These are phyloP conservation scores for Chloranthus sessilifolius DNA, from an alignment of 164 flowering plant genomes.

Conservation along the genomic window DNA sequence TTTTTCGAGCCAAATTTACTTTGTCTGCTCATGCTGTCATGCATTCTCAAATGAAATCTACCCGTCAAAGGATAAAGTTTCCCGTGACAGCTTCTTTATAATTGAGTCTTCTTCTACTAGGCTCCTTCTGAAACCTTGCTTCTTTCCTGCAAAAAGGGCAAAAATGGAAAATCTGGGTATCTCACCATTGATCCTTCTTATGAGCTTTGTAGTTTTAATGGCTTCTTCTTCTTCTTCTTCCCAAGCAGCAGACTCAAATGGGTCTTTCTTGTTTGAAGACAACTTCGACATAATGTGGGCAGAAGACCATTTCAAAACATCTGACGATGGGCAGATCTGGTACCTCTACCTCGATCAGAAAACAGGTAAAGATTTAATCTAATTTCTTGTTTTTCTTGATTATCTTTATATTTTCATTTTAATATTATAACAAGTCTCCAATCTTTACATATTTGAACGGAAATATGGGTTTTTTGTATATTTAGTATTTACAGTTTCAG, in stretches of 20 bases:
- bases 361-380: conserved; percentile 43
- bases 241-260: conserved; percentile 34
- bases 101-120: too few species aligned
- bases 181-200: conserved; percentile 24
- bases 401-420: too few species aligned
- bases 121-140: too few species aligned
- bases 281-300: conserved; percentile 79
- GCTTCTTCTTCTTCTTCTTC: conserved; percentile 26
- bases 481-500: too few species aligned
- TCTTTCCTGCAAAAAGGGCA: not conserved
- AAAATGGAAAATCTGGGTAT: conserved; percentile 25
- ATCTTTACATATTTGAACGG: too few species aligned
- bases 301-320: conserved; percentile 71
- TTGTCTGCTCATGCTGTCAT: too few species aligned
- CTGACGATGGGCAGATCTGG: conserved; percentile 88
- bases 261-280: conserved; percentile 42
- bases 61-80: too few species aligned
- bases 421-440: too few species aligned
- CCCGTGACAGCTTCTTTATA: too few species aligned
- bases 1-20: too few species aligned
- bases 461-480: too few species aligned
- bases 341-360: conserved; percentile 67
- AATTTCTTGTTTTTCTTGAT: not conserved
- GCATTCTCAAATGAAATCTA: too few species aligned
- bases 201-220: conserved; percentile 26